Evolutionary conservation across 2,329 filamentous ascomycete species (phyloP).

Genomic region (Exophiala xenobiotica): DNA sequence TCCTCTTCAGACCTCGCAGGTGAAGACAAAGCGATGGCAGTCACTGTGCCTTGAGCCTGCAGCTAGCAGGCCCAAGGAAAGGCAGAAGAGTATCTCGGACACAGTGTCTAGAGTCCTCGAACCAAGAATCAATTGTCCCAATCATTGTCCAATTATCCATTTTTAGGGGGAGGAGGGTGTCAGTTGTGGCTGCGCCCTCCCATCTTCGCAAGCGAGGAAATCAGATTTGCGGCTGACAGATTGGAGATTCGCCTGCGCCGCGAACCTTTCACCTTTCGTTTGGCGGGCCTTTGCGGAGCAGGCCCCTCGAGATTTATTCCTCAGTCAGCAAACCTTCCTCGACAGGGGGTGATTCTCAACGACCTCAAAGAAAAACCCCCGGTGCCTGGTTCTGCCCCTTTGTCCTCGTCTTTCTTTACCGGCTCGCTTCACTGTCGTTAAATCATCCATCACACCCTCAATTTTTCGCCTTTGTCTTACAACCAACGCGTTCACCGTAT

Average conservation of each 20-base stretch:
- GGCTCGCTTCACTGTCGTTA: neutral
- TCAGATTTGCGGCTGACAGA: conserved; percentile 6
- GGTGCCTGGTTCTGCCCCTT: neutral
- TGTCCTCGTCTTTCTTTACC: neutral
- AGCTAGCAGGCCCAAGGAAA: conserved; percentile 22
- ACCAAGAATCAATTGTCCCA: neutral
- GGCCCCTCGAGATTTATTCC: neutral
- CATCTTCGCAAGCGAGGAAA: conserved; percentile 6
- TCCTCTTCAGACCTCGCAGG: conserved; percentile 8
- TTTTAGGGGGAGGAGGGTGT: conserved; percentile 6
- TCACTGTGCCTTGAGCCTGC: conserved; percentile 27
- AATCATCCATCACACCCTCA: neutral
- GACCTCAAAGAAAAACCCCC: neutral
- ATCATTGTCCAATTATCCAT: neutral
- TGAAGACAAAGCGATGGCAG: conserved; percentile 20
- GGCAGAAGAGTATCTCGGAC: neutral
- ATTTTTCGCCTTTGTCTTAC: neutral
- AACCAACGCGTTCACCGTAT: neutral
- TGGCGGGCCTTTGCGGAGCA: too few relatives aligned
- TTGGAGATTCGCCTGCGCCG: neutral
- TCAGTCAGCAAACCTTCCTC: neutral
- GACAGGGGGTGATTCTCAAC: neutral
- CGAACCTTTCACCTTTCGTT: too few relatives aligned
- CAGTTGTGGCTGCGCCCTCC: conserved; percentile 6
- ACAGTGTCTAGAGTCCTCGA: neutral